Conservation (phyloP, 805 yeast genomes). For the Grigorovia jiainica region DNA sequence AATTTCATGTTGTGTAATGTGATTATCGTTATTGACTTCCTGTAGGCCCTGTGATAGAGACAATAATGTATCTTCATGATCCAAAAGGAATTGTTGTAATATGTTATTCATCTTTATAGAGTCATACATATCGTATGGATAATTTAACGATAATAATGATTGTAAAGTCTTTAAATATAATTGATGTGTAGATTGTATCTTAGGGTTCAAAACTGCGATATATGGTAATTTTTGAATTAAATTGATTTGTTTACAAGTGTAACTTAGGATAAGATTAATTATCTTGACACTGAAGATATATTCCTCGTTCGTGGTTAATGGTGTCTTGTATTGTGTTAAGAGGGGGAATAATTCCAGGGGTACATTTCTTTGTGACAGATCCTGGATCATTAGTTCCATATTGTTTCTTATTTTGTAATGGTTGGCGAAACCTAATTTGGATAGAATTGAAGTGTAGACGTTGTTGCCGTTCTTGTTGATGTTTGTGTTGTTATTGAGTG, state of each 20-base stretch:
- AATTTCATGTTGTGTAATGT: conserved; percentile 18
- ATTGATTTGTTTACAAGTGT: conserved; percentile 61
- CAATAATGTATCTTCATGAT: conserved; percentile 80
- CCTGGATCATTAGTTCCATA: conserved; percentile 48
- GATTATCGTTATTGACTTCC: conserved; percentile 35
- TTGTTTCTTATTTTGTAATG: conserved; percentile 51
- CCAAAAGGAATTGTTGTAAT: conserved; percentile 51
- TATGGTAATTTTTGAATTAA: conserved; percentile 73
- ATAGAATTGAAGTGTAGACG: conserved; percentile 3
- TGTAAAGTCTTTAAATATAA: conserved; percentile 64
- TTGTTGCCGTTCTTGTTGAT: neutral
- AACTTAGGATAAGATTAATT: conserved; percentile 44
- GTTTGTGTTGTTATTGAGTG: neutral
- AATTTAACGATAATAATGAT: conserved; percentile 34
- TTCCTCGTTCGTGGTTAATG: conserved; percentile 24
- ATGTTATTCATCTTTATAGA: conserved; percentile 44
- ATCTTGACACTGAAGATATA: conserved; percentile 44
- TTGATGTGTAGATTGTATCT: conserved; percentile 67
- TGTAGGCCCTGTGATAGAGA: conserved; percentile 72
- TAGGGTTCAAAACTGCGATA: conserved; percentile 77
- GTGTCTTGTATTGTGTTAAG: conserved; percentile 34
- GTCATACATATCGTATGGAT: conserved; percentile 42
- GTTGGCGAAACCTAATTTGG: conserved; percentile 32
- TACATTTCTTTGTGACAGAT: conserved; percentile 43
- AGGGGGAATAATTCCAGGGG: conserved; percentile 46